These are phyloP conservation scores for Sarcomyxa edulis DNA, from an alignment of 768 basidiomycete species.

Conservation along the genomic window DNA sequence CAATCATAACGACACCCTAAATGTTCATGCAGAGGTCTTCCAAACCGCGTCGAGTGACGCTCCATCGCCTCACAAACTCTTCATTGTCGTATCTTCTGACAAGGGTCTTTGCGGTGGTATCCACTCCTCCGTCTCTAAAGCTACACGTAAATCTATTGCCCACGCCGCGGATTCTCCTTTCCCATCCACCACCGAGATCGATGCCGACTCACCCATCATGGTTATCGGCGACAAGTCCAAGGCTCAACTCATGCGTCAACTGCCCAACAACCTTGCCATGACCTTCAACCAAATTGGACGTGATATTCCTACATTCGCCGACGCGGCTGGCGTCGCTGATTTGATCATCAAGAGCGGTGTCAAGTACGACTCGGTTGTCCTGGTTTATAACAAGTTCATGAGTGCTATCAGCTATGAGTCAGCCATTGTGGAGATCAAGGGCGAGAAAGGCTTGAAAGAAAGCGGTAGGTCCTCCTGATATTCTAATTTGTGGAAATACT, in stretches of 20 bases:
- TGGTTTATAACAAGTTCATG: conserved; percentile 83
- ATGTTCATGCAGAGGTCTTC: conserved; percentile 80
- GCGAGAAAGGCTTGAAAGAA: conserved; percentile 75
- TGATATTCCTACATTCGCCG: conserved; percentile 95
- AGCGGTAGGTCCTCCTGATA: conserved; percentile 50
- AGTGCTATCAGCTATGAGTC: conserved; percentile 91
- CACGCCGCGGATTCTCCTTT: conserved; percentile 46
- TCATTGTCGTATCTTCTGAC: conserved; percentile 94
- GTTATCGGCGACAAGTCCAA: conserved; percentile 98
- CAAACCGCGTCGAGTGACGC: conserved; percentile 67
- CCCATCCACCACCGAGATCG: conserved; percentile 40
- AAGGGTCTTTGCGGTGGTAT: conserved; percentile 99
- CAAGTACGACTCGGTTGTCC: conserved; percentile 78
- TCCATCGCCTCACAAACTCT: conserved; percentile 73
- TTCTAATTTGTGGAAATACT: neutral
- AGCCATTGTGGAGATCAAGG: conserved; percentile 68
- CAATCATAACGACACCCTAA: neutral
- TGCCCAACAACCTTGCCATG: conserved; percentile 63
- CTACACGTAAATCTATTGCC: conserved; percentile 67
- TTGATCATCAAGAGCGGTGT: conserved; percentile 81
- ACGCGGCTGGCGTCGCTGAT: conserved; percentile 92
- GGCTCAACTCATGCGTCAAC: conserved; percentile 72
- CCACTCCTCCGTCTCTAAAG: conserved; percentile 93
- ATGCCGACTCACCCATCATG: conserved; percentile 65
- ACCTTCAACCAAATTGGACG: conserved; percentile 98